Evolutionary conservation across 139 green algal species (phyloP).

Genomic region (Ettlia oleoabundans): DNA sequence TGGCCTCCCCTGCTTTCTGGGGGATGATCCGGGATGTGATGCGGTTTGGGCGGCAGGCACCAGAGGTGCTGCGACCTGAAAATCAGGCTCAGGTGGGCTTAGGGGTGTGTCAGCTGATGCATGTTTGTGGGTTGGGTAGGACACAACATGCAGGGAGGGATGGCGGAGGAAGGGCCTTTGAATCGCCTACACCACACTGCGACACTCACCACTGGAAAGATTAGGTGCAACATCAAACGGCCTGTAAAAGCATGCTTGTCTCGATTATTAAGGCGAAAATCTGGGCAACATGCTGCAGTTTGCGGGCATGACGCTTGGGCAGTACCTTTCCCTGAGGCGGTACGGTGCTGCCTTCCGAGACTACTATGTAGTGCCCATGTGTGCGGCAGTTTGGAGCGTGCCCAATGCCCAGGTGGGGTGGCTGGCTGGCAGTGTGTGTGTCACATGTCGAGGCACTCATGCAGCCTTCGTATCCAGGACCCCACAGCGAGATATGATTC

Average conservation of each 20-base stretch:
- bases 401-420: constrained; percentile 66
- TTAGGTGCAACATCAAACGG: neutral
- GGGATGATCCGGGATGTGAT: constrained; percentile 93
- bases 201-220: too few relatives aligned
- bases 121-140: too few relatives aligned
- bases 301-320: constrained; percentile 58
- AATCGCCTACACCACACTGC: too few relatives aligned
- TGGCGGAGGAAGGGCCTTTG: too few relatives aligned
- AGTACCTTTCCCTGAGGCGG: constrained; percentile 75
- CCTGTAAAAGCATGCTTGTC: too few relatives aligned
- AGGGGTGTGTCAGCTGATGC: too few relatives aligned
- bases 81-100: neutral
- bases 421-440: neutral
- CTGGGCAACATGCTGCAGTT: too few relatives aligned
- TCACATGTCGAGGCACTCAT: neutral
- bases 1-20: constrained; percentile 72
- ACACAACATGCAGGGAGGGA: too few relatives aligned
- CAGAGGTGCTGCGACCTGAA: constrained; percentile 62
- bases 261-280: too few relatives aligned
- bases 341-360: constrained; percentile 79
- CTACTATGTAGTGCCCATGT: constrained; percentile 96
- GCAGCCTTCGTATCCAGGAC: neutral
- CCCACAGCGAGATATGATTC: too few relatives aligned
- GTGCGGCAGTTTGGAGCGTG: constrained; percentile 95
- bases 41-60: constrained; percentile 84